A percentile compares a stretch with the other conserved stretches of the same genome.
These are phyloP conservation scores for Ustanciosporium gigantosporum DNA, from an alignment of 1,284 basidiomycete genomes.

Conservation along the genomic window DNA sequence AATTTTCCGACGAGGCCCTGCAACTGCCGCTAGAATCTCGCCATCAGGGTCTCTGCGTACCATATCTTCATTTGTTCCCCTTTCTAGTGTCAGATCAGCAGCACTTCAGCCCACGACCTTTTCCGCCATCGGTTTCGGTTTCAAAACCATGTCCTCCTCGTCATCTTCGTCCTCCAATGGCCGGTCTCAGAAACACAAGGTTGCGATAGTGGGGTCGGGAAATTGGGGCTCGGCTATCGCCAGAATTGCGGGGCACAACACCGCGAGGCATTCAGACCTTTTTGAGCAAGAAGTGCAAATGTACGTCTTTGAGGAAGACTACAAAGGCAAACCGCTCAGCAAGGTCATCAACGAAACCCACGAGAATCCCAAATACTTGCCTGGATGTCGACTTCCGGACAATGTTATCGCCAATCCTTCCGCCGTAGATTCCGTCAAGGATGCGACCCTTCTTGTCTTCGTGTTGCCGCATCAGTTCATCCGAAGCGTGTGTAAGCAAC, in stretches of 20 bases:
- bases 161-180: conserved; percentile 7
- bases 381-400: conserved; percentile 65
- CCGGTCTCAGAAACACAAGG: conserved; percentile 63
- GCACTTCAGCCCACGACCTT: too few relatives aligned
- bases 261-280: conserved; percentile 62
- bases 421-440: conserved; percentile 65
- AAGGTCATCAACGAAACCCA: conserved; percentile 67
- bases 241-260: conserved; percentile 65
- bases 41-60: too few relatives aligned
- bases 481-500: conserved; percentile 46
- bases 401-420: conserved; percentile 66
- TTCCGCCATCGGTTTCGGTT: too few relatives aligned
- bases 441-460: conserved; percentile 67
- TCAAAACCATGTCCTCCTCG: conserved; percentile 20
- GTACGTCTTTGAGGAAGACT: conserved; percentile 57
- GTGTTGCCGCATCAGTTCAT: conserved; percentile 67
- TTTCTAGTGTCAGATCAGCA: too few relatives aligned
- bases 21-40: too few relatives aligned
- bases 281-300: conserved; percentile 53
- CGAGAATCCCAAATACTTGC: conserved; percentile 67
- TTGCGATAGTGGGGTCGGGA: conserved; percentile 66
- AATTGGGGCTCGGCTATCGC: conserved; percentile 67
- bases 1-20: too few relatives aligned
- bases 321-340: conserved; percentile 65
- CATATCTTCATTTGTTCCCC: too few relatives aligned